Percentiles rank a stretch among this genome's conserved stretches.
Conservation (phyloP, 192 early-diverging fungal species). For the Coemansia sp. region DNA sequence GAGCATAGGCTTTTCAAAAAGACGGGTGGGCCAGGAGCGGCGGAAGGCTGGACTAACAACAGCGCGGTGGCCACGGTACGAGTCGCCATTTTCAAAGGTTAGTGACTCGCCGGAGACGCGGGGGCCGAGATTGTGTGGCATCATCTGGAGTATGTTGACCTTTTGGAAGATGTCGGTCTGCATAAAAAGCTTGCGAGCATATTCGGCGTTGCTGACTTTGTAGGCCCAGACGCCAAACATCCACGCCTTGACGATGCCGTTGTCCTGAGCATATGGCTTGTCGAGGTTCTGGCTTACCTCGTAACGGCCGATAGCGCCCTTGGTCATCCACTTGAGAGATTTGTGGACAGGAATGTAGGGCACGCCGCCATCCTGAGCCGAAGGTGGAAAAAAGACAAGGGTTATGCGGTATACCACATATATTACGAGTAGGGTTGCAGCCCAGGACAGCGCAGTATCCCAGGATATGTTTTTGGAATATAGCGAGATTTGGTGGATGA, state of each 20-base stretch:
- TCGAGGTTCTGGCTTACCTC: conserved; percentile 44
- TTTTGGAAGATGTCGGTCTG: conserved; percentile 49
- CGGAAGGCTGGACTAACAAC: conserved; percentile 53
- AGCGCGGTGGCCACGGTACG: conserved; percentile 48
- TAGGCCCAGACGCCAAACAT: conserved; percentile 50
- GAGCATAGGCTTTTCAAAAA: conserved; percentile 38
- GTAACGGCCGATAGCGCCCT: conserved; percentile 39
- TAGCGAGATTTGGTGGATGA: neutral
- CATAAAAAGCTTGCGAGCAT: conserved; percentile 48
- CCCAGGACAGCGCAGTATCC: conserved; percentile 3
- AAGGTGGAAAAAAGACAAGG: conserved; percentile 18
- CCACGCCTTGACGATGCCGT: conserved; percentile 49
- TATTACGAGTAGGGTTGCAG: neutral
- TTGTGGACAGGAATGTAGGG: conserved; percentile 42
- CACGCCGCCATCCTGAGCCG: conserved; percentile 41
- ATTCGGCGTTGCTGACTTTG: conserved; percentile 46
- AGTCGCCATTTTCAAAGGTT: conserved; percentile 45
- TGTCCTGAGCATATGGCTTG: conserved; percentile 22
- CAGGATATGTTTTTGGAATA: neutral
- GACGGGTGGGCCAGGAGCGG: conserved; percentile 41
- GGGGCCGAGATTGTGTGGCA: conserved; percentile 48
- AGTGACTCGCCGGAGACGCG: conserved; percentile 44
- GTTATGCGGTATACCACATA: conserved; percentile 22
- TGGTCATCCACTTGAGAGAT: conserved; percentile 38
- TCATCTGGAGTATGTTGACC: conserved; percentile 37